Conservation (phyloP, 1,139 yeast genomes). For the Diutina catenulata region DNA sequence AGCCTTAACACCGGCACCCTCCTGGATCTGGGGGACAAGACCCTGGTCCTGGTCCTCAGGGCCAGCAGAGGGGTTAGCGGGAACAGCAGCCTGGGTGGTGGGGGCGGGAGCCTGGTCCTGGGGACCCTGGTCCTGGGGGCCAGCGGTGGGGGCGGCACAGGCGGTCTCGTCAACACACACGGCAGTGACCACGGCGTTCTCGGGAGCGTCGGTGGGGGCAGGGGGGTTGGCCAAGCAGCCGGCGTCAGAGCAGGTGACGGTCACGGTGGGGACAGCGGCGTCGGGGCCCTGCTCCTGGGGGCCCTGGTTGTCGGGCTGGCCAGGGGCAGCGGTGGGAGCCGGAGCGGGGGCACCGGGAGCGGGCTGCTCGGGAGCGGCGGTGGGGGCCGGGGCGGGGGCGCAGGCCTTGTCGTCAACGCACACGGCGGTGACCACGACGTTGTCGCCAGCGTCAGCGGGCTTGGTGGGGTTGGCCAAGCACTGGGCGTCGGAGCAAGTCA, state of each 20-base stretch:
- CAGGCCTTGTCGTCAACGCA: background rate
- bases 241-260: background rate
- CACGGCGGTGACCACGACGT: too few relatives aligned
- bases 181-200: too few relatives aligned
- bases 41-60: background rate
- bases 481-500: background rate
- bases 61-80: background rate
- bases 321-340: conserved; percentile 1
- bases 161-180: background rate
- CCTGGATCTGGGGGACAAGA: background rate
- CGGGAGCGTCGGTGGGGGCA: background rate
- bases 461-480: background rate
- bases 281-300: background rate
- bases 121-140: background rate
- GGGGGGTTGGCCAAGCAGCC: background rate
- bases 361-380: background rate
- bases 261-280: background rate
- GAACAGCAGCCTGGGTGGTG: background rate
- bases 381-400: background rate
- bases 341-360: background rate
- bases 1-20: background rate
- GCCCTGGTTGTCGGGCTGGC: background rate
- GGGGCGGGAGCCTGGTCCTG: background rate
- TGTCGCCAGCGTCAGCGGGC: background rate
- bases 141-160: background rate